phyloP scores from a whole-genome alignment of 768 basidiomycete species.

The Scleroderma bovista region DNA sequence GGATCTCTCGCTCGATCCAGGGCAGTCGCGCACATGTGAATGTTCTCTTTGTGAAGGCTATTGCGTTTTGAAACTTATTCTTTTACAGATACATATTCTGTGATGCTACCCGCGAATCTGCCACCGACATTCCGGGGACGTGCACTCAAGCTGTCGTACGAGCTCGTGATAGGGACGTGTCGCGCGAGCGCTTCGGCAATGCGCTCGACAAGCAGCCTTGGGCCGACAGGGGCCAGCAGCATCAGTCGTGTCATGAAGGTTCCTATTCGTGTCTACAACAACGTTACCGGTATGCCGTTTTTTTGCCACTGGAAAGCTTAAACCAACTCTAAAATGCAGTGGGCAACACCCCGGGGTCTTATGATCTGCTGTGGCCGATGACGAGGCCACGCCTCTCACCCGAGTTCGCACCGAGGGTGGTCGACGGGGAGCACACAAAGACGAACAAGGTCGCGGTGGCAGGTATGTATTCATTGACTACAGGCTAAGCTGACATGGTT shows the following conservation, averaged over 20 bases:
- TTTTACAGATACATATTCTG: slow-evolving; percentile 67
- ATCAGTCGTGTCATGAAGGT: slow-evolving; percentile 82
- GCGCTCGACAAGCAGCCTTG: slow-evolving; percentile 25
- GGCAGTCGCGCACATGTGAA: slow-evolving; percentile 77
- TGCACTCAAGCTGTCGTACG: slow-evolving; percentile 80
- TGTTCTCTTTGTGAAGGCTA: background rate
- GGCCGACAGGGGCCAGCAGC: slow-evolving; percentile 40
- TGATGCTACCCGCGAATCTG: slow-evolving; percentile 68
- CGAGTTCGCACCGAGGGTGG: slow-evolving; percentile 24
- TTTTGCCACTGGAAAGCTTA: background rate
- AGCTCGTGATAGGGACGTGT: slow-evolving; percentile 85
- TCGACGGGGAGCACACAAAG: slow-evolving; percentile 12
- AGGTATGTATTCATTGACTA: slow-evolving; percentile 12
- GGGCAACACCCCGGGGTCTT: slow-evolving; percentile 52
- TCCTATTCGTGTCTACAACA: slow-evolving; percentile 85
- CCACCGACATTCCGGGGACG: slow-evolving; percentile 91
- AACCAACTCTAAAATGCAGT: slow-evolving; percentile 30
- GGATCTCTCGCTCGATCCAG: slow-evolving; percentile 76
- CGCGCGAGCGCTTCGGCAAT: slow-evolving; percentile 41
- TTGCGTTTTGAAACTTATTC: background rate
- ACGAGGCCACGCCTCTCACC: slow-evolving; percentile 34
- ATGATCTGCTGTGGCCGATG: slow-evolving; percentile 83
- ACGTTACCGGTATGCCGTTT: slow-evolving; percentile 61
- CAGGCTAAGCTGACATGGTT: background rate
- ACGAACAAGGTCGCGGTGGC: background rate